A percentile compares a stretch with the other conserved stretches of the same genome.
phyloP scores from a whole-genome alignment of 352 stramenopile genomes.

The Pythium guiyangense region DNA sequence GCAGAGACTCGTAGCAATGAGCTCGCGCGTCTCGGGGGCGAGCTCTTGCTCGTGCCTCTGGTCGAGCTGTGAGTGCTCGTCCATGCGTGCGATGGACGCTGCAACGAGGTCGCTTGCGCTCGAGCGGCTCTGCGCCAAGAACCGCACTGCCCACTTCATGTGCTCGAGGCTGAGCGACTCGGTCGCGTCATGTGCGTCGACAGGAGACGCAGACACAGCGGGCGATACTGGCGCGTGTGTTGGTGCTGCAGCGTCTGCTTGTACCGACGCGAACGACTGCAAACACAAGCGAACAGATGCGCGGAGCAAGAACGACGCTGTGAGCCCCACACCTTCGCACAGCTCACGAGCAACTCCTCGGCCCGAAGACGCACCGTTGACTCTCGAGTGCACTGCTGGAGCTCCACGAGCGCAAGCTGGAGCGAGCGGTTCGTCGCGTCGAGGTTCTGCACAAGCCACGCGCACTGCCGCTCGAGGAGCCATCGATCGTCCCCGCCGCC shows the following conservation, averaged over 20 bases:
- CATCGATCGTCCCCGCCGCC: slow-evolving; percentile 23
- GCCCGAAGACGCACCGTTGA: background rate
- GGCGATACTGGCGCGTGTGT: too few relatives aligned
- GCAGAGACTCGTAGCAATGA: slow-evolving; percentile 49
- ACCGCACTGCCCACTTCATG: slow-evolving; percentile 64
- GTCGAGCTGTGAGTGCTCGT: background rate
- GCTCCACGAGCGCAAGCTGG: slow-evolving; percentile 41
- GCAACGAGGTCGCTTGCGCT: slow-evolving; percentile 8
- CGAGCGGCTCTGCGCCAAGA: slow-evolving; percentile 40
- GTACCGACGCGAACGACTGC: too few relatives aligned
- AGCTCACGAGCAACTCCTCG: background rate
- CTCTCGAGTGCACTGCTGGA: slow-evolving; percentile 44
- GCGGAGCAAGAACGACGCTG: too few relatives aligned
- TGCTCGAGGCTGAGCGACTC: slow-evolving; percentile 39
- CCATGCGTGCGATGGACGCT: slow-evolving; percentile 12
- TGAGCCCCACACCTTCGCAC: too few relatives aligned
- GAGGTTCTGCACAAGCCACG: slow-evolving; percentile 66
- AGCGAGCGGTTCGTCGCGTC: slow-evolving; percentile 59
- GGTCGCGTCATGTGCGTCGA: background rate
- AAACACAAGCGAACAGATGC: too few relatives aligned
- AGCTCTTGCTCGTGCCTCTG: background rate
- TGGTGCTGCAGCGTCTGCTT: too few relatives aligned
- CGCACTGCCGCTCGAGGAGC: slow-evolving; percentile 53
- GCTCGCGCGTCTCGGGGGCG: slow-evolving; percentile 37
- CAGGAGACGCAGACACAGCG: background rate